Evolutionary conservation across 441 rosid genomes (phyloP).

Genomic region (Gossypium davidsonii): DNA sequence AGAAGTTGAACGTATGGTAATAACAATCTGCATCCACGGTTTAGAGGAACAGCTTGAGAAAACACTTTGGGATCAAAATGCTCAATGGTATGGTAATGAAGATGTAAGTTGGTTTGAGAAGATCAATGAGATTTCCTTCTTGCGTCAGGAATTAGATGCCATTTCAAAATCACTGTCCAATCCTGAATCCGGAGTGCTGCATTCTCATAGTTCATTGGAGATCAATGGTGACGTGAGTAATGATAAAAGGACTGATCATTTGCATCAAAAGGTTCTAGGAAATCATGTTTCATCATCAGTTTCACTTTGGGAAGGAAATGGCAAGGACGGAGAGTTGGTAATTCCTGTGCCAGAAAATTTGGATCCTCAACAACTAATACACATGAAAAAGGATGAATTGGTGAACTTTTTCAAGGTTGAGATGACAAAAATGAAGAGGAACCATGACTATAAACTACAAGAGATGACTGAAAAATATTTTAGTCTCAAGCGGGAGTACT

Average conservation of each 20-base stretch:
- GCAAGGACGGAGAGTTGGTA: conserved; percentile 52
- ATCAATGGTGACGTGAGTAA: conserved; percentile 29
- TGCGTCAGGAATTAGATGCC: conserved; percentile 66
- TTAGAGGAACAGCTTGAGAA: conserved; percentile 57
- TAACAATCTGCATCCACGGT: conserved; percentile 38
- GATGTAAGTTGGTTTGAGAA: conserved; percentile 36
- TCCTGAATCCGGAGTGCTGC: conserved; percentile 48
- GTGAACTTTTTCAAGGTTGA: conserved; percentile 50
- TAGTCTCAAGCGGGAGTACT: conserved; percentile 49
- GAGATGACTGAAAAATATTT: conserved; percentile 60
- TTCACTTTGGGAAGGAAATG: conserved; percentile 51
- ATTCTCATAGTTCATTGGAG: conserved; percentile 52
- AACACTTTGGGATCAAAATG: conserved; percentile 37
- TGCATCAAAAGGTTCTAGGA: conserved; percentile 53
- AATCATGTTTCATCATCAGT: conserved; percentile 34
- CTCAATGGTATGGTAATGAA: conserved; percentile 26
- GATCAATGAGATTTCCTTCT: conserved; percentile 51
- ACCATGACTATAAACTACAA: conserved; percentile 54
- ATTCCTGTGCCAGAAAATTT: conserved; percentile 44
- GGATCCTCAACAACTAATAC: conserved; percentile 36
- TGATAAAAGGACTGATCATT: conserved; percentile 33
- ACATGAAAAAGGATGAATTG: conserved; percentile 42
- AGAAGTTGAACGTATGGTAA: conserved; percentile 48
- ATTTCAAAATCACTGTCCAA: conserved; percentile 44
- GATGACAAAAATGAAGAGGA: conserved; percentile 82